Evolutionary conservation across 306 rosid species (phyloP).

Genomic region (Cucurbita argyrosperma): DNA sequence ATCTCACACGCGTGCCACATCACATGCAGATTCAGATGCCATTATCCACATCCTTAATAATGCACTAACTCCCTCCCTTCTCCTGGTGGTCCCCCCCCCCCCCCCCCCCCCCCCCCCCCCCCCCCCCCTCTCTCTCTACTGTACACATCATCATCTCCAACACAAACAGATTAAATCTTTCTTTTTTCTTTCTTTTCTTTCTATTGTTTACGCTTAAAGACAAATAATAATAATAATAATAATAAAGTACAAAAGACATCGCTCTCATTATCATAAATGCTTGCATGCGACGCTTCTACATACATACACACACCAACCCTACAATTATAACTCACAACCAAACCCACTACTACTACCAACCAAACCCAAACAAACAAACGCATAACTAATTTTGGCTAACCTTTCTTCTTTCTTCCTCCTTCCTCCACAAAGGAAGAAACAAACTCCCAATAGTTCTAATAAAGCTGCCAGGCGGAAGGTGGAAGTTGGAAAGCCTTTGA

Average conservation of each 20-base stretch:
- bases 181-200: not conserved
- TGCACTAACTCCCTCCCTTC: not conserved
- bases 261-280: slow-evolving; percentile 48
- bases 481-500: not conserved
- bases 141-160: not conserved
- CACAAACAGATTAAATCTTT: not conserved
- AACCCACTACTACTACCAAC: too few species aligned
- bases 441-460: not conserved
- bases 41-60: not conserved
- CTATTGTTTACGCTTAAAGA: not conserved
- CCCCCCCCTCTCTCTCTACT: not conserved
- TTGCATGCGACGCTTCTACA: slow-evolving; percentile 49
- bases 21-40: not conserved
- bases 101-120: not conserved
- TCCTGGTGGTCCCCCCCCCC: not conserved
- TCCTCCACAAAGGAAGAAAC: not conserved
- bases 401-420: not conserved
- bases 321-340: slow-evolving; percentile 3
- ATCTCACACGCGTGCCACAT: slow-evolving; percentile 7
- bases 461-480: not conserved
- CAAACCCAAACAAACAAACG: not conserved
- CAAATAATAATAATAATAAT: not conserved
- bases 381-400: not conserved
- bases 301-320: slow-evolving; percentile 32
- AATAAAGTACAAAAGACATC: slow-evolving; percentile 19